phyloP scores from a whole-genome alignment of 2,329 filamentous ascomycete species.

The Arthrobotrys sphaeroides region DNA sequence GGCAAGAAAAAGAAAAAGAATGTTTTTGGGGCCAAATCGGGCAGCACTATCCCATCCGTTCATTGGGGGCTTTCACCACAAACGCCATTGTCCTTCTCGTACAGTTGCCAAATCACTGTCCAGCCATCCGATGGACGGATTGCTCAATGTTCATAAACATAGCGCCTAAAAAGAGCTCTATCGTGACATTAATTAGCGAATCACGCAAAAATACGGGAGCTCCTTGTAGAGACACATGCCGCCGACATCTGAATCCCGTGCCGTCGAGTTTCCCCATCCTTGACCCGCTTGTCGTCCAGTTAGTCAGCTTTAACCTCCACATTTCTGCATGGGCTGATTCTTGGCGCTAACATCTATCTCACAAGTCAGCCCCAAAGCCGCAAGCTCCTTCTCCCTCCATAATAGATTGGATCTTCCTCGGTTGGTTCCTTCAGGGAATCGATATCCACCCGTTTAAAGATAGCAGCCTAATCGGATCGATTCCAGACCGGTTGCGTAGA shows the following conservation, averaged over 20 bases:
- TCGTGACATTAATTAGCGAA: conserved; percentile 28
- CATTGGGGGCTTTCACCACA: conserved; percentile 2
- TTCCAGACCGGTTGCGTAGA: conserved; percentile 30
- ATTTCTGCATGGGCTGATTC: conserved; percentile 37
- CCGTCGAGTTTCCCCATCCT: conserved; percentile 27
- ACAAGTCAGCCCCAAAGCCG: conserved; percentile 34
- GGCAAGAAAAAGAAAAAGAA: neutral
- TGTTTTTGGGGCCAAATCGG: neutral
- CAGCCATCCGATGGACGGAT: neutral
- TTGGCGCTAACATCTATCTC: conserved; percentile 44
- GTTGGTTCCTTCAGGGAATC: conserved; percentile 47
- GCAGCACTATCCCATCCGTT: neutral
- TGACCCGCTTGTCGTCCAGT: conserved; percentile 26
- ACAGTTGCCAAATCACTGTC: conserved; percentile 1
- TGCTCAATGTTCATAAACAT: conserved; percentile 9
- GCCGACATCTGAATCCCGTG: conserved; percentile 31
- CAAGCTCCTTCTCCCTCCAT: conserved; percentile 42
- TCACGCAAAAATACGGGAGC: conserved; percentile 42
- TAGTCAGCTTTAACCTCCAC: conserved; percentile 42
- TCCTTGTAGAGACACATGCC: conserved; percentile 30
- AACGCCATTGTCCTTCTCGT: conserved; percentile 10
- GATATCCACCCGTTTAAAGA: conserved; percentile 49
- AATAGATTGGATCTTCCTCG: conserved; percentile 44
- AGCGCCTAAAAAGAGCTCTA: conserved; percentile 17
- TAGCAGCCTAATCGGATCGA: conserved; percentile 54